These are phyloP conservation scores for Paraglomus occultum DNA, from an alignment of 192 early-diverging fungal genomes.

Conservation along the genomic window DNA sequence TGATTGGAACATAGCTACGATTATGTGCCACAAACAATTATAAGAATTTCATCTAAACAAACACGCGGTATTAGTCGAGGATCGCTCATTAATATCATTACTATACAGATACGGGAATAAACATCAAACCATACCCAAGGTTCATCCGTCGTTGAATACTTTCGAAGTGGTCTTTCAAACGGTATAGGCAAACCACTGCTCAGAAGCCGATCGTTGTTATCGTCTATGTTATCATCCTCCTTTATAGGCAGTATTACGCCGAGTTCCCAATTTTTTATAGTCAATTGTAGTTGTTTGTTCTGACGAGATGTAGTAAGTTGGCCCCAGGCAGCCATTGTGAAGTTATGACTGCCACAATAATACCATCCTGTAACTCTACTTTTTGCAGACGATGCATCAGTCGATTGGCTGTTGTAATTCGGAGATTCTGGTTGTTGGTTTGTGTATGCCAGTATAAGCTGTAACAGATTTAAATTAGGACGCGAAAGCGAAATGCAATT, in stretches of 20 bases:
- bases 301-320: neutral
- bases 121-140: constrained; percentile 17
- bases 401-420: neutral
- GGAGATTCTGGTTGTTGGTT: neutral
- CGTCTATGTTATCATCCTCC: neutral
- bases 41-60: no score
- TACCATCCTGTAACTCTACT: constrained; percentile 3
- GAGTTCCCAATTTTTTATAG: constrained; percentile 26
- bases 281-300: constrained; percentile 8
- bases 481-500: no score
- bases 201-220: neutral
- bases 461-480: no score
- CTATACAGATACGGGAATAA: no score
- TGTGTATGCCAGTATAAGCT: no score
- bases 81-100: no score
- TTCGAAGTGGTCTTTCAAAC: constrained; percentile 6
- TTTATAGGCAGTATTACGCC: constrained; percentile 7
- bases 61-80: no score
- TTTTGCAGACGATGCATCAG: neutral
- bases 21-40: no score
- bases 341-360: constrained; percentile 26
- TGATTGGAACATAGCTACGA: no score
- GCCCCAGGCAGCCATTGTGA: constrained; percentile 16
- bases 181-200: constrained; percentile 11
- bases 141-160: neutral